Evolutionary conservation across 345 rosid genomes (phyloP).

Genomic region (Pugionium cornutum): DNA sequence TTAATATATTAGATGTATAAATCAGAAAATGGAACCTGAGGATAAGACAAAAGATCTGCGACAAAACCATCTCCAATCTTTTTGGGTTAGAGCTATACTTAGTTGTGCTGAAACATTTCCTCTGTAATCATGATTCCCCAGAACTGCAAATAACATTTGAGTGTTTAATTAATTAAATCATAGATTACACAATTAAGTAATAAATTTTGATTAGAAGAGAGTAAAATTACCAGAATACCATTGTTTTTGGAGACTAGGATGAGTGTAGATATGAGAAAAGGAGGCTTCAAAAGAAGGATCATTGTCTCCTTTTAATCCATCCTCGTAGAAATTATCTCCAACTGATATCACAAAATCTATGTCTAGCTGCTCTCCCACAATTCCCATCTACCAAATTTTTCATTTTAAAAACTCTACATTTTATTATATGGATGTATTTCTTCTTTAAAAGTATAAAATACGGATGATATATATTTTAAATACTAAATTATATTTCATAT

Average conservation of each 20-base stretch:
- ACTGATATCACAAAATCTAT: constrained; percentile 67
- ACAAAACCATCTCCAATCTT: constrained; percentile 53
- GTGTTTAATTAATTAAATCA: constrained; percentile 5
- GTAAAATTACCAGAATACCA: constrained; percentile 66
- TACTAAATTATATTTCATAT: too few relatives aligned
- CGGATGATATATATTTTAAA: too few relatives aligned
- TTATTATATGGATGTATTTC: too few relatives aligned
- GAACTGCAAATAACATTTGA: constrained; percentile 38
- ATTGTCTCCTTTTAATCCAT: constrained; percentile 52
- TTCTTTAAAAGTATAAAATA: too few relatives aligned
- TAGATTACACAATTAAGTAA: too few relatives aligned
- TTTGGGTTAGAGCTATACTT: constrained; percentile 40
- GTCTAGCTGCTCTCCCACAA: constrained; percentile 57
- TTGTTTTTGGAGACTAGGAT: constrained; percentile 72
- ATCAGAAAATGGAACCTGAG: constrained; percentile 28
- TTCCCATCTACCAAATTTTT: constrained; percentile 65
- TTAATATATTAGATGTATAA: neutral
- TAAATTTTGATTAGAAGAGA: neutral
- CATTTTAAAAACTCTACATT: too few relatives aligned
- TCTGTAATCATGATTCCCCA: constrained; percentile 61
- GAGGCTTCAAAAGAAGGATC: constrained; percentile 68
- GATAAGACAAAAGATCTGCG: constrained; percentile 48
- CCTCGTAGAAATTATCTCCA: constrained; percentile 78
- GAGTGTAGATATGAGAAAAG: constrained; percentile 60
- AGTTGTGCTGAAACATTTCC: constrained; percentile 50